Evolutionary conservation across 306 rosid species (phyloP).

Genomic region (Astragalus glycyphyllos): DNA sequence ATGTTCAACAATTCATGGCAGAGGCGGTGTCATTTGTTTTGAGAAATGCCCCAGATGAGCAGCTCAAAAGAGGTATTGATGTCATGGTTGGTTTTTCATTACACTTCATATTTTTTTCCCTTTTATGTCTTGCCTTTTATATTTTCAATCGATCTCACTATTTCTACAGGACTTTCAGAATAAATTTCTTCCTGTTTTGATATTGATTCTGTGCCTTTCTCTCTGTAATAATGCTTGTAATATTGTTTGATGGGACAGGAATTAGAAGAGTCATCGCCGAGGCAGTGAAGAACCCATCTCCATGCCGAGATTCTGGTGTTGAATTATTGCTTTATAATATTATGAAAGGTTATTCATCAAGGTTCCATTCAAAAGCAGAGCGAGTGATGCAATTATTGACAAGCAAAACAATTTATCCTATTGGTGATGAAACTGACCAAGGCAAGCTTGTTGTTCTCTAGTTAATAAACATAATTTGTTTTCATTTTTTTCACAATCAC

Average conservation of each 20-base stretch:
- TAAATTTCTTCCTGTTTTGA: conserved; percentile 14
- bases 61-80: conserved; percentile 72
- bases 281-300: conserved; percentile 68
- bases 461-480: conserved; percentile 18
- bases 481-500: neutral
- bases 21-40: conserved; percentile 80
- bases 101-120: neutral
- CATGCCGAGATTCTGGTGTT: conserved; percentile 60
- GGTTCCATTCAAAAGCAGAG: conserved; percentile 89
- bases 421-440: conserved; percentile 51
- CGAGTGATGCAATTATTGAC: conserved; percentile 67
- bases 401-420: conserved; percentile 50
- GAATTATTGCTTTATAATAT: conserved; percentile 67
- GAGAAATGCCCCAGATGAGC: conserved; percentile 77
- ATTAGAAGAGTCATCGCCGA: conserved; percentile 56
- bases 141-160: conserved; percentile 1
- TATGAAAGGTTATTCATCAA: conserved; percentile 76
- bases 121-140: neutral
- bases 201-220: neutral
- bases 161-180: neutral
- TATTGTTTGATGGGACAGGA: conserved; percentile 41
- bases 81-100: conserved; percentile 22
- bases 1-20: conserved; percentile 83
- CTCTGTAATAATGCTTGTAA: conserved; percentile 9
- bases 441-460: conserved; percentile 56